These are phyloP conservation scores for Cnidoscolus chayamansa DNA, from an alignment of 441 rosid species.

Conservation along the genomic window DNA sequence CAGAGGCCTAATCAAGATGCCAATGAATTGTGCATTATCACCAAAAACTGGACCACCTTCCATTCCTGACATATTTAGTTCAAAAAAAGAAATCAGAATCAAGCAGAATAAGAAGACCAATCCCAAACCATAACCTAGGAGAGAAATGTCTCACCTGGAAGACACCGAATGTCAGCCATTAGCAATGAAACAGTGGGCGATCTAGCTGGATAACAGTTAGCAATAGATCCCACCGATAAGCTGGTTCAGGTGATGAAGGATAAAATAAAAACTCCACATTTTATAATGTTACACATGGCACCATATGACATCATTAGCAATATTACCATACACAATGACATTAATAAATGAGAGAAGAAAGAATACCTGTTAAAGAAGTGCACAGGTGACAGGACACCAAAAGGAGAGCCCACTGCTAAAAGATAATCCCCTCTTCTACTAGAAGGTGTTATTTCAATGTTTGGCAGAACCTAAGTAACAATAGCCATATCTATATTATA, in stretches of 20 bases:
- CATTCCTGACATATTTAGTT: conserved; percentile 51
- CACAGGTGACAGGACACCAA: conserved; percentile 78
- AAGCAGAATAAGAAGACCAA: conserved; percentile 23
- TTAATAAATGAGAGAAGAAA: conserved; percentile 8
- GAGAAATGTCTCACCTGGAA: conserved; percentile 65
- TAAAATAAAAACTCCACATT: conserved; percentile 12
- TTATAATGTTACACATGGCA: neutral
- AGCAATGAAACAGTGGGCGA: conserved; percentile 55
- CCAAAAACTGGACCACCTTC: conserved; percentile 91
- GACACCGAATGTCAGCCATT: conserved; percentile 95
- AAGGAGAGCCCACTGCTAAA: conserved; percentile 90
- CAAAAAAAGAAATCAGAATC: conserved; percentile 24
- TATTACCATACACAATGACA: neutral
- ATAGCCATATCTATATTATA: conserved; percentile 22
- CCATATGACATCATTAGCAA: neutral
- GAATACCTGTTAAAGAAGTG: conserved; percentile 88
- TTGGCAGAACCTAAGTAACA: conserved; percentile 55
- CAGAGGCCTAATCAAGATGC: conserved; percentile 76
- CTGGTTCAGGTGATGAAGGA: conserved; percentile 46
- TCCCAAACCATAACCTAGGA: conserved; percentile 23
- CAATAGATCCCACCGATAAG: conserved; percentile 71
- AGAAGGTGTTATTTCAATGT: conserved; percentile 36
- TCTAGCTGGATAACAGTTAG: conserved; percentile 71
- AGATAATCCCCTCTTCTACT: conserved; percentile 64
- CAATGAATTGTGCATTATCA: conserved; percentile 55